These are phyloP conservation scores for Grifola frondosa DNA, from an alignment of 1,284 basidiomycete species.

Conservation along the genomic window DNA sequence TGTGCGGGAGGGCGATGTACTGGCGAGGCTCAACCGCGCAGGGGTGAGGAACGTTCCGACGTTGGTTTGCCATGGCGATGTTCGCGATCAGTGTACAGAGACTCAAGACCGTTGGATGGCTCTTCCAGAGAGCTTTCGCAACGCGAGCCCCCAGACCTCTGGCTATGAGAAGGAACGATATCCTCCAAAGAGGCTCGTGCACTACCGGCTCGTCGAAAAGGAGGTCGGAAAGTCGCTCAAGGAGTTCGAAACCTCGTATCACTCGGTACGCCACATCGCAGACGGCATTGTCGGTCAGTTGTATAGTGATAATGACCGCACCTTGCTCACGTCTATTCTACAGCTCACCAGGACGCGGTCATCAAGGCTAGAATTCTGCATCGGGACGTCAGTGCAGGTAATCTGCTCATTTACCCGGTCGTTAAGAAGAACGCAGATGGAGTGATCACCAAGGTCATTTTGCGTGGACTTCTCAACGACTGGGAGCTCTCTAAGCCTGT, in stretches of 20 bases:
- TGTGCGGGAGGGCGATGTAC: slow-evolving; percentile 3
- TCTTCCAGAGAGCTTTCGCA: no score
- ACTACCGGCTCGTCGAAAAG: slow-evolving; percentile 3
- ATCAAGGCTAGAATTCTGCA: slow-evolving; percentile 1
- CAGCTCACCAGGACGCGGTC: slow-evolving; percentile 9
- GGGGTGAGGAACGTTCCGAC: slow-evolving; percentile 1
- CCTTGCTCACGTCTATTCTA: no score
- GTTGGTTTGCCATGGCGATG: slow-evolving; percentile 4
- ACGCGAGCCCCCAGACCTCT: no score
- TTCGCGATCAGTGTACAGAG: slow-evolving; percentile 1
- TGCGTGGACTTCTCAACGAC: slow-evolving; percentile 8
- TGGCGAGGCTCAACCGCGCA: neutral
- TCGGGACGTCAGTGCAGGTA: slow-evolving; percentile 13
- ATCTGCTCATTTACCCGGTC: slow-evolving; percentile 9
- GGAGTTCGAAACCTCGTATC: no score
- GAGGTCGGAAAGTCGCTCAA: no score
- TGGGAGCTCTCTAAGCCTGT: slow-evolving; percentile 10
- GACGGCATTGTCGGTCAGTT: no score
- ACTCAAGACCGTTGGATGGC: no score
- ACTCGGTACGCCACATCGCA: no score
- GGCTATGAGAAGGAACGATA: no score
- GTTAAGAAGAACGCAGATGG: neutral
- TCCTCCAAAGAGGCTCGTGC: no score
- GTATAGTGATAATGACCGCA: no score
- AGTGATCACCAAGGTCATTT: neutral